A percentile compares a stretch with the other conserved stretches of the same genome.
Evolutionary conservation across 495 filamentous ascomycete genomes (phyloP).

Genomic region (Tuber microsphaerosporum): DNA sequence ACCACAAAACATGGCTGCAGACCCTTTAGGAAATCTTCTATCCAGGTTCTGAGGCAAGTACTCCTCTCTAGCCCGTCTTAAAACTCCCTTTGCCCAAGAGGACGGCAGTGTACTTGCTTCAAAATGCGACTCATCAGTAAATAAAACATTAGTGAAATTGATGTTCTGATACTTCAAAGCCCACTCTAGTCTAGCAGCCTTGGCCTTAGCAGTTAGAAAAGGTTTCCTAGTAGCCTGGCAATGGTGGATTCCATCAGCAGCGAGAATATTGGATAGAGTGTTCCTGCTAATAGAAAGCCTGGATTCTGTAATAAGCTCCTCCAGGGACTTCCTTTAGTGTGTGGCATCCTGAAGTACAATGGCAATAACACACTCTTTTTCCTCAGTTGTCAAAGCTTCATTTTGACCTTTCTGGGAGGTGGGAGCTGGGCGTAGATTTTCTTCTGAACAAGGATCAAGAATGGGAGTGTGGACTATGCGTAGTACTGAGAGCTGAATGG

Average conservation of each 20-base stretch:
- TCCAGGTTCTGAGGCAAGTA: slow-evolving; percentile 1
- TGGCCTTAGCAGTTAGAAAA: not conserved
- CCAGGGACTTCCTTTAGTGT: not conserved
- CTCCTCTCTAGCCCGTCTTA: not conserved
- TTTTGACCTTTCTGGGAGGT: not conserved
- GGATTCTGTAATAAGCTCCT: slow-evolving; percentile 6
- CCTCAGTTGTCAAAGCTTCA: not conserved
- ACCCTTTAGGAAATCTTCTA: not conserved
- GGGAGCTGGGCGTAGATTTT: not conserved
- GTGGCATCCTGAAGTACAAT: slow-evolving; percentile 1
- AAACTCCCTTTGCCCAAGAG: not conserved
- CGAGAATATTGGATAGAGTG: slow-evolving; percentile 4
- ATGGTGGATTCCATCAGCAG: not conserved
- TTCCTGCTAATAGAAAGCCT: slow-evolving; percentile 3
- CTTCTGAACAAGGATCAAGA: not conserved
- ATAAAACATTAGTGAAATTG: slow-evolving; percentile 5
- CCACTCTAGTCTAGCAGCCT: no score
- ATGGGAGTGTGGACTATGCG: not conserved
- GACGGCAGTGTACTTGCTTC: not conserved
- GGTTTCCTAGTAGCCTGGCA: not conserved
- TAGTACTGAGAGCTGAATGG: not conserved
- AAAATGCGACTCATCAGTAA: slow-evolving; percentile 3
- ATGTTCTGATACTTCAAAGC: not conserved
- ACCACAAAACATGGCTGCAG: slow-evolving; percentile 5
- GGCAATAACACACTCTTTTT: slow-evolving; percentile 1